Evolutionary conservation across 192 early-diverging fungal genomes (phyloP), one percentile per base, ranked within the genome.

Genomic region (Coemansia sp.): DNA sequence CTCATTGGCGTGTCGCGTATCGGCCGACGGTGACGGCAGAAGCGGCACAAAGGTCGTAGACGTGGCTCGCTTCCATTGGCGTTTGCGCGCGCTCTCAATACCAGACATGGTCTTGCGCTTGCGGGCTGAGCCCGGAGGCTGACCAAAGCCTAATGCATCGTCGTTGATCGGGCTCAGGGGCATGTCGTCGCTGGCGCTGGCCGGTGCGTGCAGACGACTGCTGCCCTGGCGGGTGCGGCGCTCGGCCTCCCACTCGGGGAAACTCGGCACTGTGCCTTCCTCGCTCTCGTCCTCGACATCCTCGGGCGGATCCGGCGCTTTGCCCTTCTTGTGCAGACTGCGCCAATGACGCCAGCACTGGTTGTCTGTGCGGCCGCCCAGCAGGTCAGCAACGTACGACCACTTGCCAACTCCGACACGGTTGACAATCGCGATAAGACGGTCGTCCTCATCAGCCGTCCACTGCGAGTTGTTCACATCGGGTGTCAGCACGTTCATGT

Each of bases 401-500:
- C 85, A 86, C 64, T 86, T 84, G 58, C 83, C 83, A n/a, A 75
- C 61, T 12, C 83, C 83, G 24, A 80, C 69, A 23, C 69, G 58
- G 45, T 38, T 65, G 57, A 84, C 76, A 25, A 84, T 65, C 3
- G 62, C 66, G 3, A 83, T 47, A 47, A 86, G 65, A 15, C 67
- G 66, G 62, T 62, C 66, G 59, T 86, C 85, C 63, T 86, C 85
- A 29, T 69, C 69, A 22, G 59, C n/a, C 17, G 82, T 75, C 84
- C 89, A 85, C 29, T 83, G 82, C 53, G 82, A 76, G 35, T 82
- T 75, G 39, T 87, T 84, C 22, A 93, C 62, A 4, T 57, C 59
- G 8, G 88, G 86, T 22, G 82, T 71, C 38, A 91, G 69, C 7
- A 89, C 80, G 66, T 93, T 91, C 67, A 84, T 75, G 73, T 88